These are phyloP conservation scores for Aureobasidium sp. DNA, from an alignment of 2,329 filamentous ascomycete species.

Conservation along the genomic window DNA sequence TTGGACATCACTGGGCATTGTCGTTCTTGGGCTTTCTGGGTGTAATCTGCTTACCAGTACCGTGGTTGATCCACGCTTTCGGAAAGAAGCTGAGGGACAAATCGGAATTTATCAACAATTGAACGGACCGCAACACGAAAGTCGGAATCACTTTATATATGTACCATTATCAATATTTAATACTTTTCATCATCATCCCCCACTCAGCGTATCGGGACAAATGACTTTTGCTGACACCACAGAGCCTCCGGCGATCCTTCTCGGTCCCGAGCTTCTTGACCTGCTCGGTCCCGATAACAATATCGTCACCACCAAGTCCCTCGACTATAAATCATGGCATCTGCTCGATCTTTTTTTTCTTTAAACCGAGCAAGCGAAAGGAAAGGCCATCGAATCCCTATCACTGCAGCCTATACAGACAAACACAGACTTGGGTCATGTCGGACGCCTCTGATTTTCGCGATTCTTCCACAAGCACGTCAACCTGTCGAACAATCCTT, in stretches of 20 bases:
- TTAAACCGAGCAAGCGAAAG: neutral
- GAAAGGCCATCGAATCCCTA: no score
- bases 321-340: neutral
- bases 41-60: neutral
- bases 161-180: no score
- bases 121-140: no score
- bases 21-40: slow-evolving; percentile 23
- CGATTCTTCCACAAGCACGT: neutral
- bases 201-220: no score
- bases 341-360: neutral
- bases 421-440: slow-evolving; percentile 37
- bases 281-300: neutral
- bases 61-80: neutral
- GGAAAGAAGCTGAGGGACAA: neutral
- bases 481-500: slow-evolving; percentile 18
- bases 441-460: neutral
- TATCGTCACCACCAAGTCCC: neutral
- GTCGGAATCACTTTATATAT: no score
- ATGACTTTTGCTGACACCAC: no score
- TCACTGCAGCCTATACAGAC: no score
- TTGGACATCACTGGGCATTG: slow-evolving; percentile 34
- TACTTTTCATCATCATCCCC: no score
- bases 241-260: neutral
- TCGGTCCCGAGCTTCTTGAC: neutral
- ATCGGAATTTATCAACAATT: neutral